A percentile compares a stretch with the other conserved stretches of the same genome.
These are phyloP conservation scores for Syzygium aromaticum DNA, from an alignment of 345 rosid genomes.

Conservation along the genomic window DNA sequence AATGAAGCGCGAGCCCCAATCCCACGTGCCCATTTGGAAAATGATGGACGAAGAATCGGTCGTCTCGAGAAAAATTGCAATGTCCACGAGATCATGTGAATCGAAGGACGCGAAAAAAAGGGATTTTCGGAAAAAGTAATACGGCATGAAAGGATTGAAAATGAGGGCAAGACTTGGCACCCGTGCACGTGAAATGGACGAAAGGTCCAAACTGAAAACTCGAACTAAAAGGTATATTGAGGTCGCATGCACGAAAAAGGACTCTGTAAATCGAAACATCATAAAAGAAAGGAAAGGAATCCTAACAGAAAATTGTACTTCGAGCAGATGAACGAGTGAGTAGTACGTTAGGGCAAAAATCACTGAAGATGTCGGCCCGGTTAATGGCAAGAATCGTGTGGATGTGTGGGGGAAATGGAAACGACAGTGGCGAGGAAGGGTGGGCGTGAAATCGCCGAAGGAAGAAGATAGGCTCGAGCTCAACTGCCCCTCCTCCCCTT, in stretches of 20 bases:
- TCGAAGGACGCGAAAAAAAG: neutral
- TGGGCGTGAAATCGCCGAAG: neutral
- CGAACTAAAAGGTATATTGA: neutral
- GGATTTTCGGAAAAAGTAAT: too few relatives aligned
- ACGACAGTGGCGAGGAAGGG: neutral
- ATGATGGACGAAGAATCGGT: neutral
- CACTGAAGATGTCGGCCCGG: neutral
- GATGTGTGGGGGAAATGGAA: neutral
- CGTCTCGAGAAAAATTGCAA: too few relatives aligned
- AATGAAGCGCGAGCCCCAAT: neutral
- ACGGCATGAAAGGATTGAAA: too few relatives aligned
- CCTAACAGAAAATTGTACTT: neutral
- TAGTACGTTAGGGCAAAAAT: neutral
- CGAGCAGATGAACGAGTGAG: neutral
- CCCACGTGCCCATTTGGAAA: neutral
- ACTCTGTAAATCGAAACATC: too few relatives aligned
- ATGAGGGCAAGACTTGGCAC: too few relatives aligned
- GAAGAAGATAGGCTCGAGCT: neutral
- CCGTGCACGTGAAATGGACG: too few relatives aligned
- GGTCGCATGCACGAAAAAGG: too few relatives aligned
- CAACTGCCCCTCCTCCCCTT: neutral
- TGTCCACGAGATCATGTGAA: too few relatives aligned
- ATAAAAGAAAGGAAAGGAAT: neutral
- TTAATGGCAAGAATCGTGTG: neutral
- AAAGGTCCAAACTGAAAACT: too few relatives aligned